Conservation (phyloP, 2,329 filamentous ascomycete species). For the Colletotrichum echinochloae region DNA sequence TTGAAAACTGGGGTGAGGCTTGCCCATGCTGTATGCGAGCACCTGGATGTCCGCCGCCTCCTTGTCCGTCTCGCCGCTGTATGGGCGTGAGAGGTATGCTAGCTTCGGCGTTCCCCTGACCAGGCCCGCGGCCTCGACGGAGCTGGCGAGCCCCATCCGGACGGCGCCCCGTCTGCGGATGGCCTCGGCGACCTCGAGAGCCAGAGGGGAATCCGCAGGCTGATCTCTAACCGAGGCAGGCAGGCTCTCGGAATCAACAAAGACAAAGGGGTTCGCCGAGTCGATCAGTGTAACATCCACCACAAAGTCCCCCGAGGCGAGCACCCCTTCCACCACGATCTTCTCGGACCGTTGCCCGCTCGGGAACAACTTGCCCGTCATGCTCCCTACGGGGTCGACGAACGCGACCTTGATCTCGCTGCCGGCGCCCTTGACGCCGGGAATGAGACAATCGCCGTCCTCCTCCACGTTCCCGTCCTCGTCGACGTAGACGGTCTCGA, state of each 20-base stretch:
- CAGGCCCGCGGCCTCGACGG: constrained; percentile 49
- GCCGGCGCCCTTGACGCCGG: constrained; percentile 66
- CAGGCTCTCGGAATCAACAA: constrained; percentile 63
- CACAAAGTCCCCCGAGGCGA: constrained; percentile 44
- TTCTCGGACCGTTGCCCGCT: constrained; percentile 63
- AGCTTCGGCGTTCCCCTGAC: constrained; percentile 64
- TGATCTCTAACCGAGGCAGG: constrained; percentile 57
- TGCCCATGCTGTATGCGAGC: constrained; percentile 62
- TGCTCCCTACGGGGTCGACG: constrained; percentile 68
- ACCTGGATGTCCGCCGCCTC: constrained; percentile 55
- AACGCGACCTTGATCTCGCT: constrained; percentile 70
- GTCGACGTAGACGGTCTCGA: constrained; percentile 64
- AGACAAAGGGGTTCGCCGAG: constrained; percentile 56
- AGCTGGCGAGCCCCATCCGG: constrained; percentile 66
- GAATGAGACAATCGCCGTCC: constrained; percentile 66
- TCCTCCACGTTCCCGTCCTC: constrained; percentile 59
- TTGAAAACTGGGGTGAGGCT: constrained; percentile 64
- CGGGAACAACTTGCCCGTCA: constrained; percentile 69
- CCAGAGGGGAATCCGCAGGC: constrained; percentile 47
- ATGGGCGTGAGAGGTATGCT: constrained; percentile 59
- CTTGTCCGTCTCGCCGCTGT: not conserved
- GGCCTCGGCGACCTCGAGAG: constrained; percentile 55
- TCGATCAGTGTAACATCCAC: constrained; percentile 51
- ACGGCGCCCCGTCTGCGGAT: constrained; percentile 67
- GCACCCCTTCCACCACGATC: constrained; percentile 55